Base-by-base conservation (phyloP, 2,329 filamentous ascomycete species). In the Sarocladiaceae sp. region DNA sequence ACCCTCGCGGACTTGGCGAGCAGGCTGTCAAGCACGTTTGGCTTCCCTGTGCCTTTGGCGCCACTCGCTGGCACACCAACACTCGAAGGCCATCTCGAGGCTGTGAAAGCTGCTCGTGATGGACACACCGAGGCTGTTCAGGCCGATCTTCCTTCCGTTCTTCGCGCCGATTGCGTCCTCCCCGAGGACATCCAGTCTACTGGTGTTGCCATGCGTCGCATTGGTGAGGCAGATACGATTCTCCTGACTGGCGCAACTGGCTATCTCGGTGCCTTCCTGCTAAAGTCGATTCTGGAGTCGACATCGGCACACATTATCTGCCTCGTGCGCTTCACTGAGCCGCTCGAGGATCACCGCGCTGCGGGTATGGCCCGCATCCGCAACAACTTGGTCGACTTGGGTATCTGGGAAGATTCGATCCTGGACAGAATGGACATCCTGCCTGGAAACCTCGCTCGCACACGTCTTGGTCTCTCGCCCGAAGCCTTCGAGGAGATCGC, bases 401-500 rank as follows among this genome's bases (percentile, higher is more conserved):
- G 88, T 1, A 72, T 92, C 2, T 93, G 88, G 88, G 77, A 82
- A 50, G 87, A 92, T 61, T 81, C 80, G 0, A 84, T 92, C 60
- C 83, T 91, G 64, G 88, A 92, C 62, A 84, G 88, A 8, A 83
- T 92, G 50, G 85, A 90, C 60, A 82, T 92, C 29, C 69, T 92
- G 8, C 83, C 87, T 0, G 88, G 86, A 39, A 90, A 91, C 62
- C 64, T 93, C 39, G 82, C 86, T 5, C 77, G 84, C 31, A 83
- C 82, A 60, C 78, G 81, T 1, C 77, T 93, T 15, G 88, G 88
- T 50, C 77, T 92, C 18, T 76, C 83, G 0, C 77, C 80, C 0
- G 80, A 86, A 12, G 75, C 72, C 0, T 92, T 90, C 58, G 77
- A 84, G 22, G 76, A 83, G 25, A 74, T 92, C 7, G 84, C 83